Conservation (phyloP, 2,329 filamentous ascomycete species). For the Neonectria coccinea region DNA sequence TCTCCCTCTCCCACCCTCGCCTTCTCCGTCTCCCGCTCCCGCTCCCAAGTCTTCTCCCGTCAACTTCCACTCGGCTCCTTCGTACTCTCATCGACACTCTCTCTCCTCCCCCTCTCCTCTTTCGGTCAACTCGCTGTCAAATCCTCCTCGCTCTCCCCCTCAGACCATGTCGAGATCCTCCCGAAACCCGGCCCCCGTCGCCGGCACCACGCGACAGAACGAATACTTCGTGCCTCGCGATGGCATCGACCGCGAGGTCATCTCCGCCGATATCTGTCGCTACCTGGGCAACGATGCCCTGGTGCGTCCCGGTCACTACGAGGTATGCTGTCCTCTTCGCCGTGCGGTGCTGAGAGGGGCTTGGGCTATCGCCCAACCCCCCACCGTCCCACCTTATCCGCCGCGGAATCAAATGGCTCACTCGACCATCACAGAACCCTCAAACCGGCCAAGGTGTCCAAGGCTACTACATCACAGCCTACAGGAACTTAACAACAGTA, state of each 20-base stretch:
- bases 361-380: background rate
- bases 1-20: constrained; percentile 27
- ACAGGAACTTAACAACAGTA: constrained; percentile 82
- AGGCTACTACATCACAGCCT: constrained; percentile 83
- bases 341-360: background rate
- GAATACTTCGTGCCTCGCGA: constrained; percentile 85
- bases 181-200: constrained; percentile 52
- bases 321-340: constrained; percentile 62
- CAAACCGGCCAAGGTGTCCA: constrained; percentile 70
- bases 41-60: constrained; percentile 34
- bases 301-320: constrained; percentile 79
- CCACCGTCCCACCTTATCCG: constrained; percentile 7
- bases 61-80: constrained; percentile 27
- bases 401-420: constrained; percentile 42
- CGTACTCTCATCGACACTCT: constrained; percentile 34
- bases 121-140: constrained; percentile 35
- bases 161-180: constrained; percentile 55
- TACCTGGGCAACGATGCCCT: constrained; percentile 86
- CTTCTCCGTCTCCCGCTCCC: constrained; percentile 33
- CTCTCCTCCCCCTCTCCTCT: constrained; percentile 36
- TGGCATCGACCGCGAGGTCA: constrained; percentile 85
- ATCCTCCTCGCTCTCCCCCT: constrained; percentile 33
- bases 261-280: constrained; percentile 86
- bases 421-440: constrained; percentile 58
- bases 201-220: constrained; percentile 68